A percentile compares a stretch with the other conserved stretches of the same genome.
Conservation (phyloP, 352 stramenopile species). For the Phytopythium vexans region DNA sequence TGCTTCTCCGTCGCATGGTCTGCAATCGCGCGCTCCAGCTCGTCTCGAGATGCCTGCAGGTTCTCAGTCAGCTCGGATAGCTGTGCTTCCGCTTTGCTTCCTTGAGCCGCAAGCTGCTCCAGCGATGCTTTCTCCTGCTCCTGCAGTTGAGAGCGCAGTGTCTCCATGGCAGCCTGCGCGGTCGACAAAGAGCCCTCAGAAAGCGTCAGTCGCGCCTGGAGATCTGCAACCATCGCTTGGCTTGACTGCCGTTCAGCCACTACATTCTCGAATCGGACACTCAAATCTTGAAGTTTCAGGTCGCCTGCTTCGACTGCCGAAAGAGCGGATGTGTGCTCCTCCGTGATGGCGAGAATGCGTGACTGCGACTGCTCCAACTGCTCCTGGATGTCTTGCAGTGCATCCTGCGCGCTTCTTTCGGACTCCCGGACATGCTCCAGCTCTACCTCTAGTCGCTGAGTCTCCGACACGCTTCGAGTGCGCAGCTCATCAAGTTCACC, state of each 20-base stretch:
- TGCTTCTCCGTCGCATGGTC: conserved; percentile 13
- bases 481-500: conserved; percentile 12
- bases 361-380: conserved; percentile 7
- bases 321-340: conserved; percentile 1
- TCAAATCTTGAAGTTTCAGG: background rate
- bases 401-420: conserved; percentile 1
- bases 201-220: conserved; percentile 1
- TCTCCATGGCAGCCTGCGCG: background rate
- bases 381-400: conserved; percentile 7
- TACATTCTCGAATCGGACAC: background rate
- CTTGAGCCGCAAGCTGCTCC: background rate
- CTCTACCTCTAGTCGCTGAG: conserved; percentile 7
- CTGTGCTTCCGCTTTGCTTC: background rate
- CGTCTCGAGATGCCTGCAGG: conserved; percentile 5
- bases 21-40: conserved; percentile 11
- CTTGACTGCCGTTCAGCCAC: background rate
- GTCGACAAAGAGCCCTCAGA: background rate
- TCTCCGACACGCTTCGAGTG: conserved; percentile 9
- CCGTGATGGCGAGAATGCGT: background rate
- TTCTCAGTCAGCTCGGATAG: conserved; percentile 6
- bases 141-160: too few species aligned
- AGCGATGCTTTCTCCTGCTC: background rate
- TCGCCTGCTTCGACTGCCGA: background rate
- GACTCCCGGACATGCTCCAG: background rate
- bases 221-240: conserved; percentile 1